phyloP scores from a whole-genome alignment of 306 rosid genomes.

The Gynostemma pentaphyllum region DNA sequence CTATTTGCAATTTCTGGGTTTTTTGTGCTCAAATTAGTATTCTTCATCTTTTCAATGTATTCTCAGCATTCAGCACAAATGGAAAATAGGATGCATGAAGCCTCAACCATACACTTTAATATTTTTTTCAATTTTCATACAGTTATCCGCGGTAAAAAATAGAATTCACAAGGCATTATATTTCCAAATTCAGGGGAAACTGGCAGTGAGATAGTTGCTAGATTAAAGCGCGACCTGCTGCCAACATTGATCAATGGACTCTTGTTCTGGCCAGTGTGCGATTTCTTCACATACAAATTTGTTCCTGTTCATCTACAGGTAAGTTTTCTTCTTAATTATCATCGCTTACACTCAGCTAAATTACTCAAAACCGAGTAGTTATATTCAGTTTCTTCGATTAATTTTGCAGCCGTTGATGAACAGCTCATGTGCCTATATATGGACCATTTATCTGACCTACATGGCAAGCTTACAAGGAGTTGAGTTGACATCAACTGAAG shows the following conservation, averaged over 20 bases:
- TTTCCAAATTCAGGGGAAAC: constrained; percentile 43
- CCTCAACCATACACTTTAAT: not conserved
- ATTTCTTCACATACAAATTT: constrained; percentile 55
- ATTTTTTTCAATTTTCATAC: not conserved
- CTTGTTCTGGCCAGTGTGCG: constrained; percentile 62
- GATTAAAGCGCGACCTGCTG: constrained; percentile 54
- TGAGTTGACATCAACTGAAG: not conserved
- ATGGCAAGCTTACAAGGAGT: constrained; percentile 50
- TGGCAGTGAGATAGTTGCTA: constrained; percentile 28
- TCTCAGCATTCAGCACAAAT: too few relatives aligned
- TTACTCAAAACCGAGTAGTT: too few relatives aligned
- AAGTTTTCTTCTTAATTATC: too few relatives aligned
- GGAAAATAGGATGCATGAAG: too few relatives aligned
- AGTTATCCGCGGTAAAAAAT: not conserved
- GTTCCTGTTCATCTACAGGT: constrained; percentile 68
- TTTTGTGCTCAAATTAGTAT: not conserved
- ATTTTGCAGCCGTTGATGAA: constrained; percentile 61
- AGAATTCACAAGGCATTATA: not conserved
- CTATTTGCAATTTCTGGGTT: not conserved
- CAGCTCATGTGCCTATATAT: constrained; percentile 50
- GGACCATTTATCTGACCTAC: constrained; percentile 72
- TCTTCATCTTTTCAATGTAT: too few relatives aligned
- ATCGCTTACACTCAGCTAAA: too few relatives aligned
- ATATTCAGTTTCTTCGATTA: not conserved
- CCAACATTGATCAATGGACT: constrained; percentile 50